Conservation (phyloP, 345 rosid species). For the Boechera retrofracta region DNA sequence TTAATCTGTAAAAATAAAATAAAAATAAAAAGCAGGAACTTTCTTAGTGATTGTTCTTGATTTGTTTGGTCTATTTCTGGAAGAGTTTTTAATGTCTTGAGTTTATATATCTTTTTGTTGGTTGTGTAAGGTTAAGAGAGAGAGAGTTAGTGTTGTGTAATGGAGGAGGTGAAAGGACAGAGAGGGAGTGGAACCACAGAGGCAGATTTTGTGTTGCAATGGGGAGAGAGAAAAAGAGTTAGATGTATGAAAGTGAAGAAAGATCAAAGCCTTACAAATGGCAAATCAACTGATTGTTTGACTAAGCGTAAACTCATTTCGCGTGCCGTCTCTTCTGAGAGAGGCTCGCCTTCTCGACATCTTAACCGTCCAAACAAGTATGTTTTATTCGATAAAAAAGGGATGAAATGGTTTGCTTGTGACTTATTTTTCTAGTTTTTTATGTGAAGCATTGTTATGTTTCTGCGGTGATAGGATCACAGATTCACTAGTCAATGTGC, state of each 20-base stretch:
- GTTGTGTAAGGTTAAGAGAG: conserved; percentile 34
- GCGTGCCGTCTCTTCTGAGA: conserved; percentile 52
- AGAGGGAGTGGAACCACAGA: conserved; percentile 57
- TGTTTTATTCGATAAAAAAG: conserved; percentile 20
- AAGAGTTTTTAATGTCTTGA: conserved; percentile 7
- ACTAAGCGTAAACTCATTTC: conserved; percentile 63
- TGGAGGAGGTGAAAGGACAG: conserved; percentile 76
- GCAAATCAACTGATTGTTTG: conserved; percentile 58
- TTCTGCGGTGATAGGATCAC: conserved; percentile 52
- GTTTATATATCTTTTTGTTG: conserved; percentile 20
- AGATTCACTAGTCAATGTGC: conserved; percentile 53
- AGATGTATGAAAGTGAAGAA: conserved; percentile 82
- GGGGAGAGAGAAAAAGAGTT: conserved; percentile 91
- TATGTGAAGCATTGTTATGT: conserved; percentile 12
- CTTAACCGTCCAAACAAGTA: conserved; percentile 62
- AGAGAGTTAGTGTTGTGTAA: conserved; percentile 32
- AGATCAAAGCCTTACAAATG: conserved; percentile 53
- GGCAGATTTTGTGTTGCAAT: conserved; percentile 83
- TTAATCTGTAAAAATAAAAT: not conserved
- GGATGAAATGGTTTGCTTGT: not conserved
- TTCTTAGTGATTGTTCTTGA: not conserved
- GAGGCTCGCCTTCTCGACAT: conserved; percentile 58
- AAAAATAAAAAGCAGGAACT: not conserved
- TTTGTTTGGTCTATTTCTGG: conserved; percentile 12
- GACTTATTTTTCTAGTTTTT: not conserved